Conservation (phyloP, 2,329 filamentous ascomycete genomes). For the Coniella vitis region DNA sequence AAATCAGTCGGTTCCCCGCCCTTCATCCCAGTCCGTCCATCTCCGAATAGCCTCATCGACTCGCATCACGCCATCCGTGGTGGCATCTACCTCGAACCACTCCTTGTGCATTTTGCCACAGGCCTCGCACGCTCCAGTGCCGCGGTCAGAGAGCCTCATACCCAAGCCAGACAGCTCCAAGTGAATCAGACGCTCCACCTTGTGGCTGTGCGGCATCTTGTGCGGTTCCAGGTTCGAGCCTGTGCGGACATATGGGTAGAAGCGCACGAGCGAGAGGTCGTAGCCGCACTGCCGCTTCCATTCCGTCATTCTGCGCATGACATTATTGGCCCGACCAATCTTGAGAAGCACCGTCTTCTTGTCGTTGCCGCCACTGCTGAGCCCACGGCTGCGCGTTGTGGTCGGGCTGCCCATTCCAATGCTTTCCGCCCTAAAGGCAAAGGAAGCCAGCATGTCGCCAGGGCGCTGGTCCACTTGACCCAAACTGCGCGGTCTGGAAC, state of each 20-base stretch:
- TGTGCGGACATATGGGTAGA: slow-evolving; percentile 73
- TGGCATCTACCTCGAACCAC: slow-evolving; percentile 79
- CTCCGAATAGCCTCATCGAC: slow-evolving; percentile 64
- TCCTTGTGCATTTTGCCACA: slow-evolving; percentile 86
- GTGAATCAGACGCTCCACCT: slow-evolving; percentile 85
- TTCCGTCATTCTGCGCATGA: slow-evolving; percentile 83
- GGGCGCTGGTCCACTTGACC: slow-evolving; percentile 35
- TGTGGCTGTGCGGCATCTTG: slow-evolving; percentile 79
- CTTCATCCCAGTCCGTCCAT: slow-evolving; percentile 82
- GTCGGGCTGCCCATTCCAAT: slow-evolving; percentile 18
- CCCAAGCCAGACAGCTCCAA: slow-evolving; percentile 69
- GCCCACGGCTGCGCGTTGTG: slow-evolving; percentile 12
- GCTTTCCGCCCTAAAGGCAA: slow-evolving; percentile 29
- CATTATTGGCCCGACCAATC: slow-evolving; percentile 67
- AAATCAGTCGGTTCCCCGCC: not conserved
- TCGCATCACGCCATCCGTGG: slow-evolving; percentile 24
- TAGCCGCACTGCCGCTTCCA: slow-evolving; percentile 93
- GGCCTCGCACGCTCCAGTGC: slow-evolving; percentile 51
- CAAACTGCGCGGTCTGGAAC: slow-evolving; percentile 26
- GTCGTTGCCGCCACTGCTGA: slow-evolving; percentile 22
- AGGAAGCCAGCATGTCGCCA: slow-evolving; percentile 49
- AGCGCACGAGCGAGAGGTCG: slow-evolving; percentile 78
- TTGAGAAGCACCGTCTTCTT: slow-evolving; percentile 61
- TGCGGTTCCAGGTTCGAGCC: slow-evolving; percentile 37
- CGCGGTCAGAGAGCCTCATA: slow-evolving; percentile 43